Evolutionary conservation across 2,329 filamentous ascomycete species (phyloP), one percentile per base, ranked within the genome.

Genomic region (Pyrenophora tritici-repentis): DNA sequence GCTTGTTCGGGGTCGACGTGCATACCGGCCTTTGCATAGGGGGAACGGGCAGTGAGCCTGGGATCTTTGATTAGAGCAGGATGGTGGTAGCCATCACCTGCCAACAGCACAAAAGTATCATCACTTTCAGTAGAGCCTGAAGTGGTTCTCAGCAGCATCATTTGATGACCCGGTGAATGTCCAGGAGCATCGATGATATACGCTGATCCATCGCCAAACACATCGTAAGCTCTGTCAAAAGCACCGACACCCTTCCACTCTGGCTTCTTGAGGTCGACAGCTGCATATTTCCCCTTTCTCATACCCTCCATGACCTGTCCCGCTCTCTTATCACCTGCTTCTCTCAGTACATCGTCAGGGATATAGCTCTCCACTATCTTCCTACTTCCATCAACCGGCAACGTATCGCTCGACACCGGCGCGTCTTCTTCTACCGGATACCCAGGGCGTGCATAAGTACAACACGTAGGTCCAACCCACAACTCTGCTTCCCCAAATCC

Each of bases 151-250:
- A 71, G 37, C 18, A 72, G 56, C 64, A 71, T 63, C 66, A 70
- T 83, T 12, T 82, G 66, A 56, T 83, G 81, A 0, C 81, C 81
- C 10, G 77, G 72, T 0, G 82, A 66, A 57, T 83, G 81, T 0
- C 81, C 81, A 0, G 81, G 81, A 0, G 76, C 75, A 56, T 82
- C 77, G 18, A 83, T 66, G 0, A 82, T 63, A 56, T 75, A 80
- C 4, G 81, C 62, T n/a, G 72, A 73, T 0, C 76, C 76, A 53
- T 84, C 81, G 0, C 70, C 68, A 52, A 81, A 79, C 8, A 81
- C 59, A 56, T 83, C 80, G 9, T 81, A 66, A 1, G 71, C 73
- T 1, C 73, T 62, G 1, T 78, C 75, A 47, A 83, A 81, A 0
- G 73, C 46, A 6, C 66, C 67, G 7, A 69, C 69, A 0, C 68